Percentiles rank a stretch among this genome's conserved stretches.
Conservation (phyloP, 2,329 filamentous ascomycete species). For the Cladosporium oxysporum region DNA sequence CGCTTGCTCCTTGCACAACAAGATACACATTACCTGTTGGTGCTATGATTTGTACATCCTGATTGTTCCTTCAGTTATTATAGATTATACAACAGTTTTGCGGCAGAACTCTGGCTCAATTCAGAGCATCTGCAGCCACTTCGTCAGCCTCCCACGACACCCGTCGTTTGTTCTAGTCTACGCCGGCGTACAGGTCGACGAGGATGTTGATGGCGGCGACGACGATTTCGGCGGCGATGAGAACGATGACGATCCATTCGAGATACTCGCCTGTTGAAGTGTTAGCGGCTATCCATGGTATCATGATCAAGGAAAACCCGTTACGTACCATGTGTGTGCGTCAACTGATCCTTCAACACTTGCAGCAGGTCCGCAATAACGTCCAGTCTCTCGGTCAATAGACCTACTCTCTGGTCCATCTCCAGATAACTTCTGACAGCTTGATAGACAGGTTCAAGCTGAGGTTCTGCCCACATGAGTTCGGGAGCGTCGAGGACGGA, state of each 20-base stretch:
- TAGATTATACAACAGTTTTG: not conserved
- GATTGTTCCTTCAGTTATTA: not conserved
- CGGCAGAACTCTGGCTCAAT: not conserved
- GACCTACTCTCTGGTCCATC: conserved; percentile 91
- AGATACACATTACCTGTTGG: not conserved
- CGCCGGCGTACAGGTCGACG: conserved; percentile 79
- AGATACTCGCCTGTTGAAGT: conserved; percentile 45
- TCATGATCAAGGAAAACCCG: not conserved
- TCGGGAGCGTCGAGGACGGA: conserved; percentile 96
- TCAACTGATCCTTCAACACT: conserved; percentile 92
- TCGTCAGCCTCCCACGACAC: not conserved
- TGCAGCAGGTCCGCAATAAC: conserved; percentile 93
- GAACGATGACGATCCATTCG: conserved; percentile 74
- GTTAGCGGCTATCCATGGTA: not conserved
- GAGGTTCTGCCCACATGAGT: conserved; percentile 97
- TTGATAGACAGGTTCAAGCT: conserved; percentile 93
- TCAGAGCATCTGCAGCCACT: not conserved
- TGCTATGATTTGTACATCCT: not conserved
- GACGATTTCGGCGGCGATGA: conserved; percentile 93
- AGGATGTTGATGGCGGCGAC: conserved; percentile 87
- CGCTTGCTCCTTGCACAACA: not conserved
- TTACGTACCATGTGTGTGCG: conserved; percentile 84
- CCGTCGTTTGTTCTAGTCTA: conserved; percentile 23
- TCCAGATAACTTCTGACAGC: conserved; percentile 94
- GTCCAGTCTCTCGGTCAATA: conserved; percentile 85